Evolutionary conservation across 2,329 filamentous ascomycete species (phyloP).

Genomic region (Rosellinia necatrix): DNA sequence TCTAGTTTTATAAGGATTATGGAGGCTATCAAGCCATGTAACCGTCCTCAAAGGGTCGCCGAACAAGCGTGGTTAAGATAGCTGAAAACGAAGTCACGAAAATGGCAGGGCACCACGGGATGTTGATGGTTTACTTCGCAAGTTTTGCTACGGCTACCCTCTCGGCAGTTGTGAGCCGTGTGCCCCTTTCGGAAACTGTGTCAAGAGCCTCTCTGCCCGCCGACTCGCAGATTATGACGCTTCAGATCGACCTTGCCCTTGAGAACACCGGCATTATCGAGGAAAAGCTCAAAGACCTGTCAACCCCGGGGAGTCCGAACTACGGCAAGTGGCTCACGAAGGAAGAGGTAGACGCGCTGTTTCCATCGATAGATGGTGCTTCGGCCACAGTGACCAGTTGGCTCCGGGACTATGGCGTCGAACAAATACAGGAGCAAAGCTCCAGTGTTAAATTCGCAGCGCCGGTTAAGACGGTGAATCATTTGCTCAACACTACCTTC

Average conservation of each 20-base stretch:
- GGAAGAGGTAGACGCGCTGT: constrained; percentile 31
- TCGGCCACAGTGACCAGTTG: constrained; percentile 31
- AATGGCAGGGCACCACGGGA: constrained; percentile 9
- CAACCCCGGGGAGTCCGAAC: constrained; percentile 30
- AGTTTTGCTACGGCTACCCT: constrained; percentile 4
- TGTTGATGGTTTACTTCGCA: constrained; percentile 3
- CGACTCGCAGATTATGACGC: constrained; percentile 22
- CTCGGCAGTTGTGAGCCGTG: constrained; percentile 25
- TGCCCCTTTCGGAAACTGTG: constrained; percentile 8
- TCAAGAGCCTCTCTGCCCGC: constrained; percentile 9
- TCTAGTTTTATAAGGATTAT: not conserved
- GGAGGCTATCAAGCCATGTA: not conserved
- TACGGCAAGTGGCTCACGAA: constrained; percentile 35
- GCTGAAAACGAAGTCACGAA: not conserved
- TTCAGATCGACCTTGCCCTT: constrained; percentile 36
- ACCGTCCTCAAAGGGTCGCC: not conserved
- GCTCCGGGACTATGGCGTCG: constrained; percentile 30
- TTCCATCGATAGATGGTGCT: constrained; percentile 29
- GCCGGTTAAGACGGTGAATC: constrained; percentile 35
- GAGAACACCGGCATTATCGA: constrained; percentile 34
- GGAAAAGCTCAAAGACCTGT: constrained; percentile 31
- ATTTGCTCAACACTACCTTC: constrained; percentile 38
- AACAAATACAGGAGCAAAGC: constrained; percentile 24
- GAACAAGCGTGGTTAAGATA: not conserved
- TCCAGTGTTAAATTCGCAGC: constrained; percentile 37